Conservation (phyloP, 208 protist genomes). For the Crithidia brevicula region DNA sequence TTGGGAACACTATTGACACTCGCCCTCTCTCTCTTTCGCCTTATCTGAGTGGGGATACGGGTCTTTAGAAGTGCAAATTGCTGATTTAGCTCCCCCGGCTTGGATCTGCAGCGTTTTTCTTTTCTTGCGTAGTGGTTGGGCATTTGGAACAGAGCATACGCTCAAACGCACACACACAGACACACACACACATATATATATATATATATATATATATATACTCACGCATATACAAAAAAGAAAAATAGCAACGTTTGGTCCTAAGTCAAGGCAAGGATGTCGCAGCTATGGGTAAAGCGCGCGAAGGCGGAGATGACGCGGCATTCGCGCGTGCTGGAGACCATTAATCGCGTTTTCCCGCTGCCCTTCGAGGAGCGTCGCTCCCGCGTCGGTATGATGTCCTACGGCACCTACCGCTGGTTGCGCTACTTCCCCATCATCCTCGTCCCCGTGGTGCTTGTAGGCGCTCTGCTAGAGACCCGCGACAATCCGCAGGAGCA, state of each 20-base stretch:
- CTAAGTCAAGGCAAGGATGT: constrained; percentile 44
- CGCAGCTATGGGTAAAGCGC: constrained; percentile 88
- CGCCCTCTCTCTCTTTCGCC: no score
- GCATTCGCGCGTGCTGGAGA: constrained; percentile 81
- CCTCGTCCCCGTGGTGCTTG: constrained; percentile 65
- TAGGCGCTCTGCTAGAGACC: constrained; percentile 74
- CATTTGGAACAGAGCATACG: no score
- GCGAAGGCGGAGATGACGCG: constrained; percentile 86
- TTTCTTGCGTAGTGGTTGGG: no score
- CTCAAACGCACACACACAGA: no score
- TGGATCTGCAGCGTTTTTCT: not conserved
- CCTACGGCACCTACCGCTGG: constrained; percentile 86
- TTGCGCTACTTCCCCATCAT: constrained; percentile 80
- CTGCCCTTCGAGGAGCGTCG: constrained; percentile 88
- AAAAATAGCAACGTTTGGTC: not conserved
- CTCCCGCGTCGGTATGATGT: constrained; percentile 83
- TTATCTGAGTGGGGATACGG: not conserved
- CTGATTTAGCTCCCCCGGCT: no score
- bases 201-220: no score
- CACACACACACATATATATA: no score
- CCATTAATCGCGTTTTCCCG: constrained; percentile 85
- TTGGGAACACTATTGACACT: no score
- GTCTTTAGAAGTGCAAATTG: not conserved
- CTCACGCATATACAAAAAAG: no score
- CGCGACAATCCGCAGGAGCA: constrained; percentile 88